phyloP scores from a whole-genome alignment of 2,329 filamentous ascomycete genomes.

The Nigrospora osmanthi region DNA sequence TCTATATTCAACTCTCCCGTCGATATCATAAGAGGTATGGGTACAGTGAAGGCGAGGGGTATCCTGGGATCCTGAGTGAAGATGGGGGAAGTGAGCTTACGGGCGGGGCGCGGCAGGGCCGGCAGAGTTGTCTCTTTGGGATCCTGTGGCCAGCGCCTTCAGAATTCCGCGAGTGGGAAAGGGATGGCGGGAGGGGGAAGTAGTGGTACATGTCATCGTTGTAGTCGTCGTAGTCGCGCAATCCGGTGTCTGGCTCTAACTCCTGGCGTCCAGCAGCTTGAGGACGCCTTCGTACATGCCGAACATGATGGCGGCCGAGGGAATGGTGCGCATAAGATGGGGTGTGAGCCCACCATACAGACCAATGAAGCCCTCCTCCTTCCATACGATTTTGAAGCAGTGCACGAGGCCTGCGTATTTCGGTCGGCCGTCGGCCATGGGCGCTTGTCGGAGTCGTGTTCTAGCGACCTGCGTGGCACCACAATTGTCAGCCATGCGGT shows the following conservation, averaged over 20 bases:
- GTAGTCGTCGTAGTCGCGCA: too few relatives aligned
- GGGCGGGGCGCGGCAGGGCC: too few relatives aligned
- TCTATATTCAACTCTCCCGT: too few relatives aligned
- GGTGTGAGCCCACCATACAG: slow-evolving; percentile 89
- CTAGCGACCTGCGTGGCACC: slow-evolving; percentile 54
- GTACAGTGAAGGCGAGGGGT: too few relatives aligned
- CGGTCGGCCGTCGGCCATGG: slow-evolving; percentile 59
- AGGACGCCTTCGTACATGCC: slow-evolving; percentile 68
- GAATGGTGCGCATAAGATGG: slow-evolving; percentile 84
- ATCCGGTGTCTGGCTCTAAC: slow-evolving; percentile 6
- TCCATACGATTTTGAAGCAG: slow-evolving; percentile 81
- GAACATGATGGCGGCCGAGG: slow-evolving; percentile 93
- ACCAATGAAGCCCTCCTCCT: slow-evolving; percentile 78
- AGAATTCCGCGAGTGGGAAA: too few relatives aligned
- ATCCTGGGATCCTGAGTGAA: too few relatives aligned
- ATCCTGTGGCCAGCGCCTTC: too few relatives aligned
- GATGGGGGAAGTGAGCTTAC: too few relatives aligned
- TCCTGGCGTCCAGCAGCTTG: slow-evolving; percentile 20
- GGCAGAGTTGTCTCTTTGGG: too few relatives aligned
- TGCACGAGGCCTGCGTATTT: slow-evolving; percentile 87
- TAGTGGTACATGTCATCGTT: too few relatives aligned
- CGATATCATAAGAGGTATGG: too few relatives aligned
- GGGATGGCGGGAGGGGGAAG: too few relatives aligned
- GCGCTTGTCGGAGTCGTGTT: slow-evolving; percentile 78
- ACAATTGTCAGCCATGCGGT: background rate